These are phyloP conservation scores for Pythium rhizo-oryzae DNA, from an alignment of 352 stramenopile genomes.

Conservation along the genomic window DNA sequence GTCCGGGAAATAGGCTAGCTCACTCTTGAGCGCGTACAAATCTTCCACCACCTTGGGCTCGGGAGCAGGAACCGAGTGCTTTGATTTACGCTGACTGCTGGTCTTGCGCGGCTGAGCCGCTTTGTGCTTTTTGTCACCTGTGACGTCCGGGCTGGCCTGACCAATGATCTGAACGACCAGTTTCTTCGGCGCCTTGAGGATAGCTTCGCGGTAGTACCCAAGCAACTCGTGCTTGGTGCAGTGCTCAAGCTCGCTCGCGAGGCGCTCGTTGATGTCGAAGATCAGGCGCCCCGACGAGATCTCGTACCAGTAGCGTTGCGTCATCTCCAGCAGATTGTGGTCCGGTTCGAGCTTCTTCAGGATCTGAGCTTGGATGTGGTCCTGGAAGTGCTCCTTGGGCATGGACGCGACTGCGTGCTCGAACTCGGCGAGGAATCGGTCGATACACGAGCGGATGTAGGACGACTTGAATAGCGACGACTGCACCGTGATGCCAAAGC, in stretches of 20 bases:
- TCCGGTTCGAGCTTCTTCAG: slow-evolving; percentile 82
- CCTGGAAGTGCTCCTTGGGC: slow-evolving; percentile 69
- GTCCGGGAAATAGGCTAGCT: slow-evolving; percentile 55
- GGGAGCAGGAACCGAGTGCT: slow-evolving; percentile 11
- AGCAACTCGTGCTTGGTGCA: slow-evolving; percentile 70
- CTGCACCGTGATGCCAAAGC: slow-evolving; percentile 81
- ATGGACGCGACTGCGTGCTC: slow-evolving; percentile 72
- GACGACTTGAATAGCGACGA: slow-evolving; percentile 72
- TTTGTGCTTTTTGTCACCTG: slow-evolving; percentile 27
- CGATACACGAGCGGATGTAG: slow-evolving; percentile 68
- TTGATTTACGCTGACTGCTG: slow-evolving; percentile 24
- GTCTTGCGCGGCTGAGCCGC: slow-evolving; percentile 31
- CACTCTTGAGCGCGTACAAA: slow-evolving; percentile 65
- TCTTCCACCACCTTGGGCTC: slow-evolving; percentile 34
- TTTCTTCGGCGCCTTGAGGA: slow-evolving; percentile 68
- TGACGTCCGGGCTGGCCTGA: slow-evolving; percentile 33
- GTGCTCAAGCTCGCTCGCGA: slow-evolving; percentile 72
- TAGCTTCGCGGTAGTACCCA: slow-evolving; percentile 61
- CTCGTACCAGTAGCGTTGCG: slow-evolving; percentile 81
- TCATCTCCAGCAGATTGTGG: slow-evolving; percentile 78
- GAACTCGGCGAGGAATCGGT: slow-evolving; percentile 83
- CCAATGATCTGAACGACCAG: slow-evolving; percentile 70
- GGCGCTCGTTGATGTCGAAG: slow-evolving; percentile 73
- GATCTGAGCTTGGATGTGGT: slow-evolving; percentile 80
- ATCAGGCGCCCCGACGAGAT: slow-evolving; percentile 69